Evolutionary conservation across 805 yeast species (phyloP).

Genomic region (Myxozyma geophila): DNA sequence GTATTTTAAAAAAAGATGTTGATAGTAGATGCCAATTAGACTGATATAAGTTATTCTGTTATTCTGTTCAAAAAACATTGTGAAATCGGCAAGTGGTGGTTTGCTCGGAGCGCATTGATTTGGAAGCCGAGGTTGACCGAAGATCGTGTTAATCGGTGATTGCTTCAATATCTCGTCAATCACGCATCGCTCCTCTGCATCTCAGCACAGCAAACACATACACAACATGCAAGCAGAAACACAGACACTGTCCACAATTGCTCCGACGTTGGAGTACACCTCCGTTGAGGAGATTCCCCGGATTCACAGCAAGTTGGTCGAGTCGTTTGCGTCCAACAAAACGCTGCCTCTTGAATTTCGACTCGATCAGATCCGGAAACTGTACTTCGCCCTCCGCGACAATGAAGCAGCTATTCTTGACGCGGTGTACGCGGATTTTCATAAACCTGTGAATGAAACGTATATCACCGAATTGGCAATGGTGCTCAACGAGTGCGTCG

Average conservation of each 20-base stretch:
- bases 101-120: too few species aligned
- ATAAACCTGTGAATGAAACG: slow-evolving; percentile 68
- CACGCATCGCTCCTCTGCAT: too few species aligned
- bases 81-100: too few species aligned
- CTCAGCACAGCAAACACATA: not conserved
- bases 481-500: slow-evolving; percentile 58
- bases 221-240: not conserved
- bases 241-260: not conserved
- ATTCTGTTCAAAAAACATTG: too few species aligned
- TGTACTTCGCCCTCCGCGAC: slow-evolving; percentile 68
- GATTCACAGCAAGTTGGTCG: slow-evolving; percentile 51
- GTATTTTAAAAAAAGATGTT: too few species aligned
- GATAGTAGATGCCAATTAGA: too few species aligned
- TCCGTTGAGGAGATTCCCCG: slow-evolving; percentile 55
- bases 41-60: too few species aligned
- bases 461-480: slow-evolving; percentile 60
- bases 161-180: too few species aligned
- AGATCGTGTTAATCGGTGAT: too few species aligned
- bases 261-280: slow-evolving; percentile 7
- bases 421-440: slow-evolving; percentile 70
- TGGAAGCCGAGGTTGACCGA: too few species aligned
- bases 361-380: slow-evolving; percentile 64
- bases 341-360: slow-evolving; percentile 60
- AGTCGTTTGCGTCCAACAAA: slow-evolving; percentile 53
- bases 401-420: slow-evolving; percentile 57